phyloP scores from a whole-genome alignment of 306 rosid genomes.

The Canavalia ensiformis region DNA sequence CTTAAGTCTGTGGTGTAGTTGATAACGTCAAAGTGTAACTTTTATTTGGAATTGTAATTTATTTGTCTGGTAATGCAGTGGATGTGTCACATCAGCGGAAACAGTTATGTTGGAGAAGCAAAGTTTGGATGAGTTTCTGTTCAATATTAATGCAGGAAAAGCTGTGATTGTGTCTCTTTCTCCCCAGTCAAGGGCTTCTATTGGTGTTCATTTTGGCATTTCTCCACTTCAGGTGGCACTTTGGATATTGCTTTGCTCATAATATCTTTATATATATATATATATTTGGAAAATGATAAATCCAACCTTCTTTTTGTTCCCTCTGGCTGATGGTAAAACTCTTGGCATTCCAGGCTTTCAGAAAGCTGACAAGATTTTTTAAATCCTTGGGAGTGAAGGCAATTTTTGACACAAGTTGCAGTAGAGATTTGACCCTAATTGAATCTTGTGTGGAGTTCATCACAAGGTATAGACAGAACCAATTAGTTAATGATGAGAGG shows the following conservation, averaged over 20 bases:
- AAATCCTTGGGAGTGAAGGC: slow-evolving; percentile 94
- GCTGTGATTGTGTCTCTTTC: slow-evolving; percentile 83
- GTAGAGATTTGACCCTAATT: slow-evolving; percentile 83
- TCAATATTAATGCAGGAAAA: slow-evolving; percentile 71
- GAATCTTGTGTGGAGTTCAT: slow-evolving; percentile 91
- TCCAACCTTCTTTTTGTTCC: slow-evolving; percentile 11
- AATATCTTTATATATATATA: background rate
- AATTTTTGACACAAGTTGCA: slow-evolving; percentile 90
- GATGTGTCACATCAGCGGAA: slow-evolving; percentile 96
- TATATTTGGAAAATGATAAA: background rate
- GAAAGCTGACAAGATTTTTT: slow-evolving; percentile 78
- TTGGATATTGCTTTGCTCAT: slow-evolving; percentile 19
- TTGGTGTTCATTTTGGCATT: slow-evolving; percentile 87
- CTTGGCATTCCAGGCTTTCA: slow-evolving; percentile 69
- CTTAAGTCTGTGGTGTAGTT: slow-evolving; percentile 28
- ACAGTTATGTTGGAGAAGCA: slow-evolving; percentile 97
- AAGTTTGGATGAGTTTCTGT: slow-evolving; percentile 92
- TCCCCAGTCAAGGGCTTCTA: slow-evolving; percentile 96
- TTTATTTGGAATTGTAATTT: slow-evolving; percentile 23
- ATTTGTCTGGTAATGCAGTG: slow-evolving; percentile 67
- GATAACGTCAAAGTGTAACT: slow-evolving; percentile 14
- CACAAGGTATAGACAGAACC: slow-evolving; percentile 71
- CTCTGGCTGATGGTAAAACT: slow-evolving; percentile 4
- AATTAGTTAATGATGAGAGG: slow-evolving; percentile 56
- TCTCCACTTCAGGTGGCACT: slow-evolving; percentile 77